Conservation (phyloP, 768 basidiomycete genomes). For the Hygrocybe punicea region DNA sequence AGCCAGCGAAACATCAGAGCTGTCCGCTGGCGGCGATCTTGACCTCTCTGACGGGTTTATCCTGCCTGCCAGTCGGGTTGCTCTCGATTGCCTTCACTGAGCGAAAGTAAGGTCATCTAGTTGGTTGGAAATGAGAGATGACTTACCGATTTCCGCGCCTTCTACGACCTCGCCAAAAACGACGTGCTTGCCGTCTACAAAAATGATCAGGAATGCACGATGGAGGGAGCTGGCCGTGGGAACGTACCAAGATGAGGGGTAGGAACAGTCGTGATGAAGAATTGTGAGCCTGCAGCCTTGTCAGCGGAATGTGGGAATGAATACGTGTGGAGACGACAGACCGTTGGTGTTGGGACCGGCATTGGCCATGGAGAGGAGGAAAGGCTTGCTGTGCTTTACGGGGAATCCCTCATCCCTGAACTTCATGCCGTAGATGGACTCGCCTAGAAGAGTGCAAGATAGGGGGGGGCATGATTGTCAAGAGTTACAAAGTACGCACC, state of each 20-base stretch:
- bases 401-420: constrained; percentile 87
- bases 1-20: background rate
- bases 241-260: constrained; percentile 56
- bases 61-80: background rate
- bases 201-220: background rate
- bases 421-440: constrained; percentile 95
- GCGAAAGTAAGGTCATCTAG: background rate
- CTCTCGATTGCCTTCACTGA: background rate
- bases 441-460: constrained; percentile 16
- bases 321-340: background rate
- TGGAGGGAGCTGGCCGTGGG: background rate
- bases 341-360: constrained; percentile 81
- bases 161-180: constrained; percentile 83
- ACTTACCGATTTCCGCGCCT: constrained; percentile 72
- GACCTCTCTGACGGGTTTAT: background rate
- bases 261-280: constrained; percentile 83
- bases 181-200: constrained; percentile 70
- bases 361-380: constrained; percentile 96
- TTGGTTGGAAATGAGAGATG: background rate
- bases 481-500: constrained; percentile 31
- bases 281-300: constrained; percentile 59
- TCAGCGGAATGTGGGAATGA: too few relatives aligned
- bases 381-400: constrained; percentile 80
- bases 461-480: background rate
- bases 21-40: background rate